A percentile compares a stretch with the other conserved stretches of the same genome.
Conservation (phyloP, 2,329 filamentous ascomycete genomes). For the Exophiala lecanii-corni region DNA sequence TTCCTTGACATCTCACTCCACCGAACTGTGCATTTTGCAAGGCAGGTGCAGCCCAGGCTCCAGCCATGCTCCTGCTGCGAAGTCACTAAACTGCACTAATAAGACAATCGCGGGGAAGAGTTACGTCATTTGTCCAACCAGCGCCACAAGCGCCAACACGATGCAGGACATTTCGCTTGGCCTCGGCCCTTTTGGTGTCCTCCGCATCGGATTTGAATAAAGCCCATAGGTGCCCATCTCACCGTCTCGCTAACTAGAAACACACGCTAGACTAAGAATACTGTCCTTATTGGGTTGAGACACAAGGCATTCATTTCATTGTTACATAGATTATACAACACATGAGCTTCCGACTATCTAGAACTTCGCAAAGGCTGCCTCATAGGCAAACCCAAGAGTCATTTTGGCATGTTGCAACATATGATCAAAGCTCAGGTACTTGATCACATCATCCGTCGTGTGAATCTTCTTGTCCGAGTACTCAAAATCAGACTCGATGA, state of each 20-base stretch:
- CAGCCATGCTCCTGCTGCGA: too few species aligned
- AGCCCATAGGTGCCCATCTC: too few species aligned
- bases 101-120: conserved; percentile 3
- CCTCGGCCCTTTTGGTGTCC: too few species aligned
- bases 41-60: too few species aligned
- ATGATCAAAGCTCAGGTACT: conserved; percentile 74
- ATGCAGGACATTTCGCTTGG: background rate
- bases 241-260: too few species aligned
- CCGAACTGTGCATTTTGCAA: too few species aligned
- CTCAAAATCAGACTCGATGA: conserved; percentile 58
- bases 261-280: too few species aligned
- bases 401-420: conserved; percentile 87
- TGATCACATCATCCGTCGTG: conserved; percentile 65
- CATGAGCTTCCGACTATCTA: conserved; percentile 28
- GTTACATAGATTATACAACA: too few species aligned
- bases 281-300: too few species aligned
- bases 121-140: conserved; percentile 5
- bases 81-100: too few species aligned
- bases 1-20: background rate
- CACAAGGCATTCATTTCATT: too few species aligned
- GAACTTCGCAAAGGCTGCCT: conserved; percentile 74
- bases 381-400: conserved; percentile 77
- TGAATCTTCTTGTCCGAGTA: conserved; percentile 67
- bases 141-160: background rate
- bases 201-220: too few species aligned